Conservation (phyloP, 352 stramenopile species). For the Peronospora belbahrii region DNA sequence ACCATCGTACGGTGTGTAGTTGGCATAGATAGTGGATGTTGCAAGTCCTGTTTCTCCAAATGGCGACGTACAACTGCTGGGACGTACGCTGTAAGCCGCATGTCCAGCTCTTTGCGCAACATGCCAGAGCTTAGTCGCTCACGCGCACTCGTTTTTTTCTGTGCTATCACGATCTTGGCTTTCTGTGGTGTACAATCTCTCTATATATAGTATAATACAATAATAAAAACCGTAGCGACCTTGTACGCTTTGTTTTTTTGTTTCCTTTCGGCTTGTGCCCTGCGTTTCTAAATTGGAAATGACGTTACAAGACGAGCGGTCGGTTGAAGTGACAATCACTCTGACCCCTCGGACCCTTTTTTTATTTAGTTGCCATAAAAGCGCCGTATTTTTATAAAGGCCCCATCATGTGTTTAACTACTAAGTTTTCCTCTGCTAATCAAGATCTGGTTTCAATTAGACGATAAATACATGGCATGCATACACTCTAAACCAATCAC, state of each 20-base stretch:
- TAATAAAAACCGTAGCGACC: not conserved
- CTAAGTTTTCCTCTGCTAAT: conserved; percentile 6
- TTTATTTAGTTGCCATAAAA: conserved; percentile 18
- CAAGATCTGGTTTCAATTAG: conserved; percentile 11
- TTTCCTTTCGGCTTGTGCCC: conserved; percentile 1
- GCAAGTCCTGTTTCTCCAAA: conserved; percentile 52
- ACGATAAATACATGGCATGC: conserved; percentile 16
- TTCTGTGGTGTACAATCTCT: conserved; percentile 1
- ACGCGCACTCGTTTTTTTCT: conserved; percentile 2
- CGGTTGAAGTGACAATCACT: conserved; percentile 30
- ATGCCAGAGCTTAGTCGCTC: conserved; percentile 30
- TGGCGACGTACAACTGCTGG: conserved; percentile 72
- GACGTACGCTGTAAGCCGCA: conserved; percentile 74
- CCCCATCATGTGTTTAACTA: no score
- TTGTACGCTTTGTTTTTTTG: not conserved
- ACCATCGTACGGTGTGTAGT: conserved; percentile 67
- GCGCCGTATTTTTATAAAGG: conserved; percentile 7
- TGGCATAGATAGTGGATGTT: conserved; percentile 35
- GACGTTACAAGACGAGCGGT: conserved; percentile 16
- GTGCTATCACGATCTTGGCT: conserved; percentile 5
- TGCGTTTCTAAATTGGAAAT: conserved; percentile 28
- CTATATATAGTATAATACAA: conserved; percentile 9
- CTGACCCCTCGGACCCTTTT: conserved; percentile 7
- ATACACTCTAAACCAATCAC: no score
- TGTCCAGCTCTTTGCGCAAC: conserved; percentile 75